phyloP scores from a whole-genome alignment of 768 basidiomycete species.

The Phaeolepiota aurea region DNA sequence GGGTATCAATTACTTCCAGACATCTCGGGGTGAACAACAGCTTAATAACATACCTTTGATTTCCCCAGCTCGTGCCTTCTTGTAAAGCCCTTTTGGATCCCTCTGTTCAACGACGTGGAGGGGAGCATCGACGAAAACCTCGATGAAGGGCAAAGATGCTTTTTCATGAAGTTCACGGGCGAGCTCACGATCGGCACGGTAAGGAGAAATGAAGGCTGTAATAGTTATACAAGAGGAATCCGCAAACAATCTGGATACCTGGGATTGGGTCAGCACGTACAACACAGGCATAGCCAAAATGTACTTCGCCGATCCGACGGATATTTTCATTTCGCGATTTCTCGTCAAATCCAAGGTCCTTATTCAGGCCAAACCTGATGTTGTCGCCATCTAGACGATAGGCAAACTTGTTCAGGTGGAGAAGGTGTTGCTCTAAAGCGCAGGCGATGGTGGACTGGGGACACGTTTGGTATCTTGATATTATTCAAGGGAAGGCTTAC shows the following conservation, averaged over 20 bases:
- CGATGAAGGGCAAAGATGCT: conserved; percentile 73
- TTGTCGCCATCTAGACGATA: conserved; percentile 97
- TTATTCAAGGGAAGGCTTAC: conserved; percentile 27
- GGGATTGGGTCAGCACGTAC: conserved; percentile 2
- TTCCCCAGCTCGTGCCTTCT: conserved; percentile 90
- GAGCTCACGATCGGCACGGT: conserved; percentile 73
- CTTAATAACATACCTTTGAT: conserved; percentile 69
- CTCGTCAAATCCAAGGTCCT: conserved; percentile 91
- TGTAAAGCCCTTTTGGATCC: conserved; percentile 97
- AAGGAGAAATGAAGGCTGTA: conserved; percentile 99
- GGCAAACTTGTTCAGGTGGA: conserved; percentile 76
- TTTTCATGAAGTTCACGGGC: conserved; percentile 79
- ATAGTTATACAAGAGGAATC: conserved; percentile 80
- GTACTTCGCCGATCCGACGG: conserved; percentile 90
- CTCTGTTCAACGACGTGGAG: conserved; percentile 81
- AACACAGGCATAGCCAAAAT: conserved; percentile 8
- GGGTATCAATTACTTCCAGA: not conserved
- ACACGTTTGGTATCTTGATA: not conserved
- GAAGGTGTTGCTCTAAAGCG: conserved; percentile 90
- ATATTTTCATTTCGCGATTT: conserved; percentile 93
- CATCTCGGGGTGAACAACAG: not conserved
- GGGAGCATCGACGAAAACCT: conserved; percentile 93
- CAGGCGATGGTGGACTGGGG: conserved; percentile 90
- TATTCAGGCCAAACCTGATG: conserved; percentile 92
- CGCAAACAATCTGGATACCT: conserved; percentile 94